Base-by-base conservation (phyloP, 1,284 basidiomycete species). In the Leccinum insolens region DNA sequence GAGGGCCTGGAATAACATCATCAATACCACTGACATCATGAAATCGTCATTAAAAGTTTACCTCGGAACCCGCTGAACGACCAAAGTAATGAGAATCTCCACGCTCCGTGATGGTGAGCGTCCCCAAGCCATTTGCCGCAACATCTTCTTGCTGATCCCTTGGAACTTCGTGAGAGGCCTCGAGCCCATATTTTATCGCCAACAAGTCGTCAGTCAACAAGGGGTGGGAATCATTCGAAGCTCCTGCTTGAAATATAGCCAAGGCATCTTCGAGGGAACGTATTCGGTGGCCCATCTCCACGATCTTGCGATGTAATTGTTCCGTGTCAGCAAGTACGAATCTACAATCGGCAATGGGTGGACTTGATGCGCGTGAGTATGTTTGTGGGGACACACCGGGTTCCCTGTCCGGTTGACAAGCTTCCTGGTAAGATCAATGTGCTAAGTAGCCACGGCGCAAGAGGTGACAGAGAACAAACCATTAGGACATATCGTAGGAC, bases 311-410 rank as follows among this genome's bases (percentile, higher is more conserved):
- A 73, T 92, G 90, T 3, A 92, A 80, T 70, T 90, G 86, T 59
- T 89, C 86, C 7, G 90, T 91, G 70, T 91, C 89, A 11, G 90
- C 87, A 9, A 92, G 84, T 41, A 91, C 87, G 68, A 90, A 90
- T 66, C 90, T 84, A 61, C 9, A 44, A 63, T 7, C 4, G n/a
- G 61, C 2, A 9, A 52, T 65, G 31, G 34, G 31, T 61, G 41
- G 58, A 63, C 55, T 37, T 31, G n/a, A 41, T 49, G 34, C 2
- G 49, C 49, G 0, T 31, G 11, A 60, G 20, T 15, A 58, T 64
- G 64, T 28, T 61, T 14, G n/a, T 39, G 41, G 44, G 6, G 28
- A 75, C 78, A 41, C 65, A 85, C 85, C 85, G 81, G 62, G 84
- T 82, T 17, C 85, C 85, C 74, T 89, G 86, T 31, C 89, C 88